Evolutionary conservation across 2,329 filamentous ascomycete genomes (phyloP), one percentile per base, ranked within the genome.

Genomic region (Botrytis squamosa): DNA sequence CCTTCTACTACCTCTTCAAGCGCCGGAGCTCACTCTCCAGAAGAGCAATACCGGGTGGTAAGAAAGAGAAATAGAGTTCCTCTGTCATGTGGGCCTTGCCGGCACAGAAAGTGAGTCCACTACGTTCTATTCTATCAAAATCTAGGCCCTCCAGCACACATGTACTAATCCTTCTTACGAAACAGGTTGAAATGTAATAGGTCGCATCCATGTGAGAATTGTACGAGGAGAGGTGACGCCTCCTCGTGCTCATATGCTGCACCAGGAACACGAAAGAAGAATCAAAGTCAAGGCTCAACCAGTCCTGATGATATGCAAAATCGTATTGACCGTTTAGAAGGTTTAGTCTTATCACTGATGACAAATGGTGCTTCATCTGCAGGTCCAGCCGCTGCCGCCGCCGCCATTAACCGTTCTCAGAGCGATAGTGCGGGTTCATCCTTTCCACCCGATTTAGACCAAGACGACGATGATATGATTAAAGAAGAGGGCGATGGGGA

Each of bases 301-400:
- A 90, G 83, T 78, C 94, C 95, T 68, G 95, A 97, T 87, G 95
- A 98, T 83, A 98, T 98, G 95, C 95, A 98, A 85, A 97, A 97
- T 81, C 92, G 96, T 82, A 98, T 98, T 84, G 95, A 98, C 85
- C 90, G 95, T 79, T 87, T 98, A 77, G 95, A 98, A 87, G 92
- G 93, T 78, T 85, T 98, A 82, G 95, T 98, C 75, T 84, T 98
- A 77, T 97, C 94, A 42, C 84, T 98, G 81, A 98, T 98, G 95
- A 95, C 95, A 80, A 95, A 93, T 82, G 93, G 93, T 84, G 88
- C 86, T n/a, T 86, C 88, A 77, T 86, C 88, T 72, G 86, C 87
- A 65, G 88, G 89, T 29, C 88, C 89, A 67, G 89, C 89, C n/a
- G 85, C 88, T 74, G 88, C 88, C 49, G 79, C 77, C 9, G 78